These are phyloP conservation scores for Penicillium freii DNA, from an alignment of 2,329 filamentous ascomycete species.

Conservation along the genomic window DNA sequence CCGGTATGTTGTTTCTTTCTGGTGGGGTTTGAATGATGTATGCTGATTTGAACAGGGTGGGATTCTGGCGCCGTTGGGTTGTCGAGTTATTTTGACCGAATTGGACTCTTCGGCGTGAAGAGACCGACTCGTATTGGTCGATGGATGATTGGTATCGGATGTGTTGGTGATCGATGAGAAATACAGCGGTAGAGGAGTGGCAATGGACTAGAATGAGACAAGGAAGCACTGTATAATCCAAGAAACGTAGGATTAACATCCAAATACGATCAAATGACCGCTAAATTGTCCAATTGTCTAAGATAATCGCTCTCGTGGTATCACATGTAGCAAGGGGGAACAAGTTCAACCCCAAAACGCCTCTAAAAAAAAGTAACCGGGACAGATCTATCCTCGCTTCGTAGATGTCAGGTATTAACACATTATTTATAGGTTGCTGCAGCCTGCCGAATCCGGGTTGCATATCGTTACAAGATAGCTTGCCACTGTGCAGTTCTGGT, in stretches of 20 bases:
- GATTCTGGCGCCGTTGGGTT: conserved; percentile 25
- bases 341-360: not conserved
- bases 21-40: not conserved
- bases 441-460: not conserved
- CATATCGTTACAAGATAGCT: not conserved
- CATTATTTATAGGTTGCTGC: conserved; percentile 2
- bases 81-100: conserved; percentile 18
- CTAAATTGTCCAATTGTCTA: not conserved
- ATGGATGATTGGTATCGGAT: not conserved
- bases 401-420: not conserved
- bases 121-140: not conserved
- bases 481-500: conserved; percentile 3
- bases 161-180: not conserved
- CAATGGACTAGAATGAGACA: not conserved
- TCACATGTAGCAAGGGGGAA: not conserved
- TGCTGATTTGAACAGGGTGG: conserved; percentile 22
- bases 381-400: not conserved
- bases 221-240: not conserved
- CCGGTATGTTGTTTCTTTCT: conserved; percentile 18
- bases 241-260: not conserved
- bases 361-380: not conserved
- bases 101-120: not conserved
- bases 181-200: not conserved
- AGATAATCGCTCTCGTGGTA: conserved; percentile 5
- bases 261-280: not conserved